Conservation (phyloP, 306 rosid genomes). For the Ormosia semicastrata region DNA sequence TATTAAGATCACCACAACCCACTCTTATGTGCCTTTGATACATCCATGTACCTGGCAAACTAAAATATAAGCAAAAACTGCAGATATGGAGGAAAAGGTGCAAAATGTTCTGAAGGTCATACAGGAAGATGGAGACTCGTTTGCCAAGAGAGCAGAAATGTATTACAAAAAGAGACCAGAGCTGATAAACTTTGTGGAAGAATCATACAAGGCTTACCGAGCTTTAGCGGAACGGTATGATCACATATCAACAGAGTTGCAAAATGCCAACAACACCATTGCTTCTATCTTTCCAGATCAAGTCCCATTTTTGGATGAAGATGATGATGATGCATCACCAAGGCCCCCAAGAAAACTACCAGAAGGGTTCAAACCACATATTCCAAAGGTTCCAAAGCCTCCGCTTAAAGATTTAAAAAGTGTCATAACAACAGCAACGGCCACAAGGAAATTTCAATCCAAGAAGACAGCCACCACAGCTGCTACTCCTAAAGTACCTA, state of each 20-base stretch:
- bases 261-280: conserved; percentile 92
- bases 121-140: conserved; percentile 92
- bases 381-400: conserved; percentile 60
- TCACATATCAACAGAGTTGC: conserved; percentile 91
- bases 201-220: conserved; percentile 76
- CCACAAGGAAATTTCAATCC: conserved; percentile 44
- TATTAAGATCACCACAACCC: not conserved
- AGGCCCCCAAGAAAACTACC: conserved; percentile 39
- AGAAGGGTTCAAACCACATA: conserved; percentile 40
- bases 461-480: conserved; percentile 29
- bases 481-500: conserved; percentile 28
- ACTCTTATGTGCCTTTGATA: not conserved
- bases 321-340: conserved; percentile 58
- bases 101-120: conserved; percentile 52
- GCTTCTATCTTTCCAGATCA: conserved; percentile 91
- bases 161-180: conserved; percentile 95
- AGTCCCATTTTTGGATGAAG: conserved; percentile 90
- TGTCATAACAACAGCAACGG: conserved; percentile 45
- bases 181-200: conserved; percentile 80
- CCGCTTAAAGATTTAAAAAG: conserved; percentile 60
- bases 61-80: conserved; percentile 27
- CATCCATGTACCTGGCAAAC: conserved; percentile 11
- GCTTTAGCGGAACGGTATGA: conserved; percentile 94
- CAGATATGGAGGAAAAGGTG: conserved; percentile 96
- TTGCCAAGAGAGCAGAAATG: conserved; percentile 97